A percentile compares a stretch with the other conserved stretches of the same genome.
Conservation (phyloP, 2,329 filamentous ascomycete species). For the Hymenoscyphus occultus region DNA sequence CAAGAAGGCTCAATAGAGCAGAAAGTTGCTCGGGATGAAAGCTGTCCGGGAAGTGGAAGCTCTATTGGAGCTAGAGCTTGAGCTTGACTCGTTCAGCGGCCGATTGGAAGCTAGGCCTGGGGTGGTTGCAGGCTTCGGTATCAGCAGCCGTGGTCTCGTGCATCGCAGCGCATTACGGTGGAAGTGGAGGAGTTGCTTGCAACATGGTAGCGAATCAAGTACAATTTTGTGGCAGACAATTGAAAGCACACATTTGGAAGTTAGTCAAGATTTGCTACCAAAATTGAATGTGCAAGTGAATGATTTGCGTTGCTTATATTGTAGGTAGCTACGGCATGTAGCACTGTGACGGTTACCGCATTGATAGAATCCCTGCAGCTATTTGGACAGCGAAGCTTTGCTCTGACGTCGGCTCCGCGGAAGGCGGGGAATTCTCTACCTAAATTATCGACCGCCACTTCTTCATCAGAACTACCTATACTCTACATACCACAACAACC, state of each 20-base stretch:
- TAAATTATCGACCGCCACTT: constrained; percentile 4
- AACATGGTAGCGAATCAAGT: neutral
- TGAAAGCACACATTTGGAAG: neutral
- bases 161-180: neutral
- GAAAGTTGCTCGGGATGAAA: neutral
- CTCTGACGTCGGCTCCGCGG: constrained; percentile 11
- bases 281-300: neutral
- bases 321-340: no score
- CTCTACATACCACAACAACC: constrained; percentile 14
- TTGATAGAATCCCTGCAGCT: neutral
- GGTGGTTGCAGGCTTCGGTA: neutral
- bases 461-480: neutral
- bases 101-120: neutral
- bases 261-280: neutral
- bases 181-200: neutral
- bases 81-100: neutral
- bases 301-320: neutral
- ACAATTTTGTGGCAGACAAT: neutral
- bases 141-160: no score
- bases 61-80: neutral
- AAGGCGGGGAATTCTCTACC: constrained; percentile 6
- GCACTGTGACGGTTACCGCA: no score
- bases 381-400: constrained; percentile 1
- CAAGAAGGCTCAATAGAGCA: constrained; percentile 15
- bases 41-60: no score